Percentiles rank a stretch among this genome's conserved stretches.
Conservation (phyloP, 2,329 filamentous ascomycete species). For the Colletotrichum destructivum region DNA sequence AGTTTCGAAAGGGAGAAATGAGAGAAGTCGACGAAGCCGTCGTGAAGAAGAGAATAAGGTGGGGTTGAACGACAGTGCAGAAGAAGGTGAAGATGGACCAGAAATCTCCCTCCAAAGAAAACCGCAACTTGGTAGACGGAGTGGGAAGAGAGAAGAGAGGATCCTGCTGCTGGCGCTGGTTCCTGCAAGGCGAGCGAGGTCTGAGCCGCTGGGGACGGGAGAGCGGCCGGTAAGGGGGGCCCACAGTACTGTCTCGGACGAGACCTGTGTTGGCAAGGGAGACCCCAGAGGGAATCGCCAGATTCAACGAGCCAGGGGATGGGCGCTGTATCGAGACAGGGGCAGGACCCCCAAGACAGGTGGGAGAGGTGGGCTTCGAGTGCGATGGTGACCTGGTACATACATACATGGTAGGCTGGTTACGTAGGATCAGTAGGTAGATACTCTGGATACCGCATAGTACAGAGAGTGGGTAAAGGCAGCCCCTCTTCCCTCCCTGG, state of each 20-base stretch:
- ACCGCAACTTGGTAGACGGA: slow-evolving; percentile 15
- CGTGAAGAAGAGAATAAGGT: slow-evolving; percentile 28
- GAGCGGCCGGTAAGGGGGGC: slow-evolving; percentile 29
- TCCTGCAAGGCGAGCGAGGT: slow-evolving; percentile 15
- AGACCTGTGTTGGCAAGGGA: slow-evolving; percentile 39
- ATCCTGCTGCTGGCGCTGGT: background rate
- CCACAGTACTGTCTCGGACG: slow-evolving; percentile 40
- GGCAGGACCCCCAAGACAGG: slow-evolving; percentile 1
- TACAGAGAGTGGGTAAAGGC: slow-evolving; percentile 4
- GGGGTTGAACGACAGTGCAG: slow-evolving; percentile 37
- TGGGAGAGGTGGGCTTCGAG: slow-evolving; percentile 4
- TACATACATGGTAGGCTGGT: background rate
- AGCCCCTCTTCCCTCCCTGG: slow-evolving; percentile 5
- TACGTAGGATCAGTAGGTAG: background rate
- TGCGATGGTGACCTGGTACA: too few relatives aligned
- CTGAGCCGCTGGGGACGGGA: slow-evolving; percentile 30
- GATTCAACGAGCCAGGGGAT: slow-evolving; percentile 29
- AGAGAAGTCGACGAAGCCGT: slow-evolving; percentile 39
- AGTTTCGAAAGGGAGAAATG: slow-evolving; percentile 22
- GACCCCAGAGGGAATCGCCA: slow-evolving; percentile 34
- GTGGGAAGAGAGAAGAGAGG: slow-evolving; percentile 12
- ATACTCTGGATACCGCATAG: too few relatives aligned
- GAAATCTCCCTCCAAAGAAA: slow-evolving; percentile 22
- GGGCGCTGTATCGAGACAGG: slow-evolving; percentile 34
- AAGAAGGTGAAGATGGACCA: slow-evolving; percentile 37